These are phyloP conservation scores for Phytophthora meadii DNA, from an alignment of 352 stramenopile species.

Conservation along the genomic window DNA sequence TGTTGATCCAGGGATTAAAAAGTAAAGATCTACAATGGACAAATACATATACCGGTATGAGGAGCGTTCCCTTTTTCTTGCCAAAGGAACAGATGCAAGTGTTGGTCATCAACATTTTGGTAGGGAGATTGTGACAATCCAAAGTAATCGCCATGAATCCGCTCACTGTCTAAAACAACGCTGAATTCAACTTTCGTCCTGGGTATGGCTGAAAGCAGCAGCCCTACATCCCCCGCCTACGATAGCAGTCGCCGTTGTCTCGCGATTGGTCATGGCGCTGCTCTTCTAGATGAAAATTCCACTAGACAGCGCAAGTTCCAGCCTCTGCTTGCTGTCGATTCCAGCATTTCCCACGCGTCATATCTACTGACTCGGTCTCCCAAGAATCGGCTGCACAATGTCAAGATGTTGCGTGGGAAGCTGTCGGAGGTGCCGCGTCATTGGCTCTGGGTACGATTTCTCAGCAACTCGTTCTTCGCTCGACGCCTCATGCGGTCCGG, in stretches of 20 bases:
- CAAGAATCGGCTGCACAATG: constrained; percentile 6
- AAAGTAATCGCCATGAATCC: too few species aligned
- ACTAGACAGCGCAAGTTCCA: neutral
- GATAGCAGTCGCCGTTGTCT: neutral
- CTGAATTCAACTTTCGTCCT: neutral
- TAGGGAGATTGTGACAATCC: too few species aligned
- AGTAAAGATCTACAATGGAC: too few species aligned
- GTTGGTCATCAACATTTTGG: too few species aligned
- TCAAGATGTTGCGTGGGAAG: constrained; percentile 19
- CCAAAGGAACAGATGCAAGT: too few species aligned
- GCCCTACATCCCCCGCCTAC: neutral
- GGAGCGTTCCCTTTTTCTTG: too few species aligned
- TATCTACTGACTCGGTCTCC: neutral
- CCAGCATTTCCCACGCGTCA: constrained; percentile 11
- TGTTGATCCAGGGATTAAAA: neutral
- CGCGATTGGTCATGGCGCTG: neutral
- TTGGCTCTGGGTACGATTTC: constrained; percentile 57
- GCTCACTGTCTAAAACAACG: too few species aligned
- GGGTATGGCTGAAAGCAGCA: neutral
- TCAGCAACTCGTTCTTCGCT: constrained; percentile 83
- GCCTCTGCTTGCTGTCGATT: constrained; percentile 1
- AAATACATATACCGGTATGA: too few species aligned
- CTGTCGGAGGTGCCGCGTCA: constrained; percentile 43
- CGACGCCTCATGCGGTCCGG: constrained; percentile 56
- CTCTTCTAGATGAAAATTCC: constrained; percentile 10